Conservation (phyloP, 164 flowering plant species). For the Chloranthus sessilifolius region DNA sequence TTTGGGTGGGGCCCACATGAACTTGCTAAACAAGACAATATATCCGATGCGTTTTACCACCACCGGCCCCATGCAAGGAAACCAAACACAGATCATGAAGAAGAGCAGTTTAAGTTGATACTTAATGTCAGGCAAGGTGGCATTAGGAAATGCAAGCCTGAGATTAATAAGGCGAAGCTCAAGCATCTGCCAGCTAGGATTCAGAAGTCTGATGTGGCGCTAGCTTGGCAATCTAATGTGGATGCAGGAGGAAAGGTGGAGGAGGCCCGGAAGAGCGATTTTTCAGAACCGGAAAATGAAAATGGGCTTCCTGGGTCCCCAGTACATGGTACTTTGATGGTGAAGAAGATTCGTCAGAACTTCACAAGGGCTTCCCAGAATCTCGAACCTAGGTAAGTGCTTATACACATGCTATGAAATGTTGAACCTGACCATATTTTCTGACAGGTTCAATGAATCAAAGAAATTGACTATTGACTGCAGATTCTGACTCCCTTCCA, state of each 20-base stretch:
- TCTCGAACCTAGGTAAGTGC: conserved; percentile 47
- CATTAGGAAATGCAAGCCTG: conserved; percentile 54
- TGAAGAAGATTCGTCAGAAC: conserved; percentile 36
- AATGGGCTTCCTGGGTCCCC: conserved; percentile 25
- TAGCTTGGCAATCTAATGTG: conserved; percentile 24
- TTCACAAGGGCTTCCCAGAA: conserved; percentile 44
- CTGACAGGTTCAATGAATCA: no score
- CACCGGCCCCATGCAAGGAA: conserved; percentile 33
- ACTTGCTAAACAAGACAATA: conserved; percentile 31
- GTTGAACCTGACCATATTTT: no score
- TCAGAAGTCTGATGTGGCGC: conserved; percentile 31
- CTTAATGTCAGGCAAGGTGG: conserved; percentile 58
- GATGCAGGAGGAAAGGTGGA: conserved; percentile 34
- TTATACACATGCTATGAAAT: no score
- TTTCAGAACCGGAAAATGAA: conserved; percentile 54
- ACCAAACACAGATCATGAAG: conserved; percentile 43
- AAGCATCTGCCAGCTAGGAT: conserved; percentile 35
- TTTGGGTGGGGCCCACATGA: conserved; percentile 22
- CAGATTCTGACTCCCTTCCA: no score
- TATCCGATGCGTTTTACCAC: conserved; percentile 29
- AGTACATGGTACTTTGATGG: conserved; percentile 16
- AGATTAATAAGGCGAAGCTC: conserved; percentile 43
- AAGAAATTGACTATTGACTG: no score
- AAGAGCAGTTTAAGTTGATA: conserved; percentile 57
- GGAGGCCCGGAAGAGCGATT: conserved; percentile 38